phyloP scores from a whole-genome alignment of 495 filamentous ascomycete species.

The Tuber aestivum region DNA sequence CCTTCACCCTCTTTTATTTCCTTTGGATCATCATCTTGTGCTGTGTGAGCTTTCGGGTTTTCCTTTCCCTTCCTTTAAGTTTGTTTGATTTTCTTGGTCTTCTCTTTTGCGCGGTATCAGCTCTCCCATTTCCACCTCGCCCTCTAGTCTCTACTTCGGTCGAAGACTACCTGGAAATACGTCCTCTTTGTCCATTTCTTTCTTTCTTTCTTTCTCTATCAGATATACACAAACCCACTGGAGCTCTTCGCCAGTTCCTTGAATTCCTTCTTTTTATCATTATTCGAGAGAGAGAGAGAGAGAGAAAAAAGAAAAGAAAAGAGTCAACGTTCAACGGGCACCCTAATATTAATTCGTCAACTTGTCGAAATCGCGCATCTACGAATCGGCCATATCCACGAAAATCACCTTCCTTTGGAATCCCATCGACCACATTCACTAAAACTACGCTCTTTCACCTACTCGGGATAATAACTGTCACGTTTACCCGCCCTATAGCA shows the following conservation, averaged over 20 bases:
- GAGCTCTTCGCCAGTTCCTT: constrained; percentile 40
- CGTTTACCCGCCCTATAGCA: constrained; percentile 23
- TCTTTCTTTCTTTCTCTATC: background rate
- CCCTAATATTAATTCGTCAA: constrained; percentile 36
- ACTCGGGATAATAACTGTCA: constrained; percentile 34
- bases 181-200: background rate
- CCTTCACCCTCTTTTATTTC: constrained; percentile 43
- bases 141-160: background rate
- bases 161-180: background rate
- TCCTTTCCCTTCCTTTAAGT: constrained; percentile 42
- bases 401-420: constrained; percentile 40
- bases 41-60: constrained; percentile 40
- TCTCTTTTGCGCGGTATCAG: constrained; percentile 25
- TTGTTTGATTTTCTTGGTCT: constrained; percentile 43
- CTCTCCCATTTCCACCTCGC: background rate
- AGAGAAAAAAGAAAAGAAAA: constrained; percentile 20
- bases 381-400: constrained; percentile 29
- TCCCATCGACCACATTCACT: constrained; percentile 31
- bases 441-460: constrained; percentile 38
- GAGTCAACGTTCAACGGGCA: constrained; percentile 16
- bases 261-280: constrained; percentile 41
- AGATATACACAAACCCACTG: constrained; percentile 39
- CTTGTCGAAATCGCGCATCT: constrained; percentile 21
- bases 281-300: constrained; percentile 1
- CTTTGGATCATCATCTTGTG: constrained; percentile 43